Percentiles rank a stretch among this genome's conserved stretches.
Conservation (phyloP, 2,329 filamentous ascomycete species). For the Fusarium piperis region DNA sequence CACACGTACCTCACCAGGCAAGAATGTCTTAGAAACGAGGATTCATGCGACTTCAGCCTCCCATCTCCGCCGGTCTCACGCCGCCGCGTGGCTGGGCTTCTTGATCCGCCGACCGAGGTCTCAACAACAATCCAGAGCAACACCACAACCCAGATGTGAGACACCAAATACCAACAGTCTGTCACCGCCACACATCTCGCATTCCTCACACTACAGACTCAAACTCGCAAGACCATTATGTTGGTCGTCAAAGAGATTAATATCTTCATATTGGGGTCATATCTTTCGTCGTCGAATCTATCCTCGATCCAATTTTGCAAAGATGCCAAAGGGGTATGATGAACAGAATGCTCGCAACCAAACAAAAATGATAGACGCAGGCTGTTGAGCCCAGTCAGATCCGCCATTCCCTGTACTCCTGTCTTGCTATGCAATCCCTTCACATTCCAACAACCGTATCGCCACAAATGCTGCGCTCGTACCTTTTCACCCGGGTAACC, state of each 20-base stretch:
- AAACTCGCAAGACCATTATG: not conserved
- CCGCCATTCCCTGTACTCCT: slow-evolving; percentile 42
- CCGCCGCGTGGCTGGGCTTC: not conserved
- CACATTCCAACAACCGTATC: slow-evolving; percentile 45
- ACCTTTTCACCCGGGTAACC: slow-evolving; percentile 35
- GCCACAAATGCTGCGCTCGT: slow-evolving; percentile 40
- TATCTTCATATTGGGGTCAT: slow-evolving; percentile 35
- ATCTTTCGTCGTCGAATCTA: slow-evolving; percentile 42
- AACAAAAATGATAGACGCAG: slow-evolving; percentile 37
- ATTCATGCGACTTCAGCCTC: not conserved
- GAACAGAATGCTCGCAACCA: slow-evolving; percentile 43
- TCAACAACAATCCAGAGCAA: not conserved
- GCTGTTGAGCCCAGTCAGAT: slow-evolving; percentile 27
- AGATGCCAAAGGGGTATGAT: slow-evolving; percentile 43
- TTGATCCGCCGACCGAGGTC: not conserved
- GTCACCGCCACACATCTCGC: not conserved
- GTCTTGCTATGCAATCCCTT: slow-evolving; percentile 44
- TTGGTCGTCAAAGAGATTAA: slow-evolving; percentile 27
- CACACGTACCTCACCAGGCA: not conserved
- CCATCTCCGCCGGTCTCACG: not conserved
- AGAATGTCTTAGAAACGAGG: not conserved
- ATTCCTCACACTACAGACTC: not conserved
- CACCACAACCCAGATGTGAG: not conserved
- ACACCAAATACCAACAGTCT: not conserved
- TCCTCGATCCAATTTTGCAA: slow-evolving; percentile 41